Evolutionary conservation across 208 protist genomes (phyloP).

Genomic region (Phytomonas serpens): DNA sequence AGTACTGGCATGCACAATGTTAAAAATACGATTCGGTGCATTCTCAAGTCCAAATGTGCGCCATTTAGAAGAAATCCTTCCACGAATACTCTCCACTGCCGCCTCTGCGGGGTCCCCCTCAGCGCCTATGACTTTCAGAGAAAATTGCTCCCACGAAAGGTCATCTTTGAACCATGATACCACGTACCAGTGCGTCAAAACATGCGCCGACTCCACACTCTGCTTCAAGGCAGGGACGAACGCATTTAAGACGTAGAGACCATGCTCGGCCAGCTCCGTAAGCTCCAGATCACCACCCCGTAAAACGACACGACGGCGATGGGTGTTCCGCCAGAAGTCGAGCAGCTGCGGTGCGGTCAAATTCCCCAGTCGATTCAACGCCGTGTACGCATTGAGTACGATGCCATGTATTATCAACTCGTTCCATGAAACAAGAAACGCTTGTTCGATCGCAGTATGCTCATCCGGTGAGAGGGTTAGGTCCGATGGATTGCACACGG

Average conservation of each 20-base stretch:
- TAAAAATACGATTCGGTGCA: conserved; percentile 14
- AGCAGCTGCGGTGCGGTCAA: conserved; percentile 26
- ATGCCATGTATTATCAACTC: conserved; percentile 16
- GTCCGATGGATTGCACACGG: conserved; percentile 1
- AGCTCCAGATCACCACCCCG: conserved; percentile 19
- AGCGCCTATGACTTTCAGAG: conserved; percentile 12
- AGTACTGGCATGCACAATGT: conserved; percentile 20
- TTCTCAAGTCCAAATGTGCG: conserved; percentile 16
- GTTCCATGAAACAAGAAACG: conserved; percentile 17
- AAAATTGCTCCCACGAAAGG: conserved; percentile 18
- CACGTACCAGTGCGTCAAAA: conserved; percentile 16
- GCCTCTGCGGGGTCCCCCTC: conserved; percentile 14
- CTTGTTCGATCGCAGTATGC: not conserved
- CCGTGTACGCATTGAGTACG: conserved; percentile 17
- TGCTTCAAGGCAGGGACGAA: conserved; percentile 14
- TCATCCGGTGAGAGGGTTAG: not conserved
- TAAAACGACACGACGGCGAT: conserved; percentile 15
- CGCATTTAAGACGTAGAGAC: conserved; percentile 27
- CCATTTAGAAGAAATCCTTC: conserved; percentile 17
- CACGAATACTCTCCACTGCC: conserved; percentile 20
- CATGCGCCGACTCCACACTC: conserved; percentile 1
- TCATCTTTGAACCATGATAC: conserved; percentile 17
- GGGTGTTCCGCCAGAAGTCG: conserved; percentile 14
- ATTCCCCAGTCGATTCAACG: conserved; percentile 22
- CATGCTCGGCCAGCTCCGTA: conserved; percentile 21